Percentiles rank a stretch among this genome's conserved stretches.
Conservation (phyloP, 306 rosid species). For the Hippophae tibetana region DNA sequence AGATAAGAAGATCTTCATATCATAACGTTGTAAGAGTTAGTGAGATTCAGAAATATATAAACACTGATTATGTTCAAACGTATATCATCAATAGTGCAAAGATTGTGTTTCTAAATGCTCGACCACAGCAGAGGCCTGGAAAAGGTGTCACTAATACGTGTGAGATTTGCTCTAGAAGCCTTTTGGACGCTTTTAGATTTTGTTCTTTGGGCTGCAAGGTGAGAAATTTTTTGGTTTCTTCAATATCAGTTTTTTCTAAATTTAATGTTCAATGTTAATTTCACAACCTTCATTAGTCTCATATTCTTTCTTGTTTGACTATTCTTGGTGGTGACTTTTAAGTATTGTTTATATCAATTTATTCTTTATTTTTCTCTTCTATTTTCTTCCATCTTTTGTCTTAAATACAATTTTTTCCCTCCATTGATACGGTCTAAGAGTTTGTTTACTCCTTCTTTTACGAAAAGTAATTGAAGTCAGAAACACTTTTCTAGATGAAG, state of each 20-base stretch:
- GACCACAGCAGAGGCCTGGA: constrained; percentile 43
- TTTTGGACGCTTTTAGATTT: constrained; percentile 38
- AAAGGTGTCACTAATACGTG: constrained; percentile 45
- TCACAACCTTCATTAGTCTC: background rate
- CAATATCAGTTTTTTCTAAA: no score
- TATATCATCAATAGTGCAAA: constrained; percentile 44
- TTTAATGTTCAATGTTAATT: background rate
- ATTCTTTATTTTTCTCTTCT: no score
- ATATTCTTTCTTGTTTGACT: background rate
- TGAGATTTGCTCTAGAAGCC: constrained; percentile 37
- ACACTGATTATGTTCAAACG: constrained; percentile 36
- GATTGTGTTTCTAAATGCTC: constrained; percentile 38
- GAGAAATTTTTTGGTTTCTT: no score
- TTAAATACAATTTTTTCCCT: no score
- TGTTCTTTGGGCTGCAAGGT: constrained; percentile 56
- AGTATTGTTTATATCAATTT: no score
- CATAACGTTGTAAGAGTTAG: constrained; percentile 44
- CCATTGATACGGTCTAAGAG: no score
- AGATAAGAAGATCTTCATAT: constrained; percentile 45
- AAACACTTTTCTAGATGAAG: no score
- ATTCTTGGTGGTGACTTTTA: background rate
- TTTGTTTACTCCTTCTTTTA: no score
- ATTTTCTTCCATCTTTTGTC: no score
- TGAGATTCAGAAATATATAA: constrained; percentile 42
- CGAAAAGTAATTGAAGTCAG: no score